Percentiles rank a stretch among this genome's conserved stretches.
Evolutionary conservation across 345 rosid genomes (phyloP).

Genomic region (Acer saccharum): DNA sequence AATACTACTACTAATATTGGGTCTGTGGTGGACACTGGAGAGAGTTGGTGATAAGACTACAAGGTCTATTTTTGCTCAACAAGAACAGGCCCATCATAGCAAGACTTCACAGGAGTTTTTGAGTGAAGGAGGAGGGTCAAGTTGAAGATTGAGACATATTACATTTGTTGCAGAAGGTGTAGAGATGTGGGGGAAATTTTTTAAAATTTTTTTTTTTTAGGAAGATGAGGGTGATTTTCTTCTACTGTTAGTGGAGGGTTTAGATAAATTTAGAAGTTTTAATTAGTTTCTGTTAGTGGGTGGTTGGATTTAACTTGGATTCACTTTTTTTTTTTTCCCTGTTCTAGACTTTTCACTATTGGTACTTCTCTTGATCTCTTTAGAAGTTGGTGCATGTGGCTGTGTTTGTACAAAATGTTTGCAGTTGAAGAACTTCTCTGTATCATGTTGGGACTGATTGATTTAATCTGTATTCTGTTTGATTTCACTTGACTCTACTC

Average conservation of each 20-base stretch:
- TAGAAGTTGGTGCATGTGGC: conserved; percentile 33
- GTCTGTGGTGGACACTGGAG: no score
- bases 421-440: conserved; percentile 39
- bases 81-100: conserved; percentile 22
- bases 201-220: neutral
- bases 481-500: conserved; percentile 10
- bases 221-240: conserved; percentile 20
- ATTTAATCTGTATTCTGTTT: conserved; percentile 20
- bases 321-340: neutral
- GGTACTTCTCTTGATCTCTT: conserved; percentile 18
- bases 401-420: conserved; percentile 50
- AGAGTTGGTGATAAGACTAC: conserved; percentile 31
- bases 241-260: conserved; percentile 21
- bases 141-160: conserved; percentile 62
- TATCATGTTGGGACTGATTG: conserved; percentile 16
- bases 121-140: conserved; percentile 55
- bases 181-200: conserved; percentile 28
- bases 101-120: conserved; percentile 42
- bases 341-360: conserved; percentile 12
- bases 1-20: conserved; percentile 10
- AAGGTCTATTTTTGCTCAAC: conserved; percentile 35
- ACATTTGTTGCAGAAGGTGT: conserved; percentile 22
- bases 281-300: conserved; percentile 9
- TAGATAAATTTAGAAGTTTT: conserved; percentile 24
- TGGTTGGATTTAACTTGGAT: neutral